Evolutionary conservation across 345 rosid genomes (phyloP), one percentile per base, ranked within the genome.

Genomic region (Arabidopsis suecica): DNA sequence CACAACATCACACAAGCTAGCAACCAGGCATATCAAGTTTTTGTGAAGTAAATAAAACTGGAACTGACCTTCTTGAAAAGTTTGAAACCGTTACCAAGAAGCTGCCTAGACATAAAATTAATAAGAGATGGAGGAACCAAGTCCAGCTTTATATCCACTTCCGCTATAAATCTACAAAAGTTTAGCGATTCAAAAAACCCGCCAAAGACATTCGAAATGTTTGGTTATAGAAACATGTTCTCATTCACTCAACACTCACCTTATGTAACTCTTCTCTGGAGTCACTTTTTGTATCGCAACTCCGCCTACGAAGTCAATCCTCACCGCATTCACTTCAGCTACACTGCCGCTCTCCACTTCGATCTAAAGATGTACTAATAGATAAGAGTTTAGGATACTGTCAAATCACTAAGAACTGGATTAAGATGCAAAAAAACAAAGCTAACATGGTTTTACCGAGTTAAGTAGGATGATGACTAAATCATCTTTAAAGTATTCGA

Each of bases 51-150:
- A 16, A 13, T 4, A 10, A 61, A 28, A 9, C 61, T 51, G 76
- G 44, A 68, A 30, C 22, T 36, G 36, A 94, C 99, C 99, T 95
- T 92, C 73, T 90, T 88, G 76, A 83, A 95, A 51, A 89, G 96
- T 82, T 78, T 82, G 83, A 95, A 95, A 73, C 99, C 93, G 76
- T 82, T 87, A 63, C 97, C 97, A 2, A 92, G 47, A 61, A 92
- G 91, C 84, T 94, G 97, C 82, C 98, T 90, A 20, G 97, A 81
- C 68, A 90, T 82, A 38, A 94, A 92, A 80, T 94, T 94, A 58
- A 94, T 83, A 25, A 94, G 89, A 64, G 87, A 79, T 41, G 97
- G 90, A 68, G 97, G 97, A 22, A 92, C 86, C 65, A 94, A 84
- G 54, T 92, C 97, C 79, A 95, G 68, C 93, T 92, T 95, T 73